Conservation (phyloP, 1,284 basidiomycete species). For the Cryptococcus sp. region DNA sequence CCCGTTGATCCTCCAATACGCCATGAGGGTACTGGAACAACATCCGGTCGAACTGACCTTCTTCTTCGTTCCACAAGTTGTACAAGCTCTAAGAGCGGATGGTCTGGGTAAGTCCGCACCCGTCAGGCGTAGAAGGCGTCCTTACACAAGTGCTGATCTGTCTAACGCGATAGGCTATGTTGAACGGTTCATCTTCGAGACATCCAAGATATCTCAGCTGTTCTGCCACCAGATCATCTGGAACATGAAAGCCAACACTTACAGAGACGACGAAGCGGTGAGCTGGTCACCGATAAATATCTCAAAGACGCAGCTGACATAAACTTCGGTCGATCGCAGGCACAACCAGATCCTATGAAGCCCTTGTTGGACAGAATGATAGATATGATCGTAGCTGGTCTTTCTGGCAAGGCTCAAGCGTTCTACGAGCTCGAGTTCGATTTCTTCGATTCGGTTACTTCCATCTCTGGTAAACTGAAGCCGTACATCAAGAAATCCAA, state of each 20-base stretch:
- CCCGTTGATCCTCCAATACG: conserved; percentile 89
- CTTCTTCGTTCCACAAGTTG: conserved; percentile 99
- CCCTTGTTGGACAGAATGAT: conserved; percentile 88
- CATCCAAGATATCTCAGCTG: conserved; percentile 92
- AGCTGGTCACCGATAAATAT: conserved; percentile 35
- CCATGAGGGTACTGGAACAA: conserved; percentile 90
- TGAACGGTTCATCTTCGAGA: conserved; percentile 93
- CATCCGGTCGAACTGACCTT: conserved; percentile 94
- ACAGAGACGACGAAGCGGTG: conserved; percentile 86
- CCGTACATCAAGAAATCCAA: conserved; percentile 96
- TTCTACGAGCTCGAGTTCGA: conserved; percentile 96
- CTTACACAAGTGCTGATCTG: too few species aligned
- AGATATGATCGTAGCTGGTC: conserved; percentile 73
- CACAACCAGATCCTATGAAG: conserved; percentile 78
- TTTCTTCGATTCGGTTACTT: conserved; percentile 96
- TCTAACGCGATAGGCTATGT: conserved; percentile 84
- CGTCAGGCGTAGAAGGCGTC: too few species aligned
- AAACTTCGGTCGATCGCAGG: conserved; percentile 8
- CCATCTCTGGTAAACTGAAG: conserved; percentile 96
- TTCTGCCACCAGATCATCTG: conserved; percentile 99
- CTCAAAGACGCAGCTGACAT: neutral
- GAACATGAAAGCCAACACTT: conserved; percentile 99
- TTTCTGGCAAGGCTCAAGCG: conserved; percentile 85
- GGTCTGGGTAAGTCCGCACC: conserved; percentile 65
- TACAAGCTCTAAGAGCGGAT: conserved; percentile 90